Evolutionary conservation across 169 alveolate genomes (phyloP), one percentile per base, ranked within the genome.

Genomic region (Plasmodium berghei): DNA sequence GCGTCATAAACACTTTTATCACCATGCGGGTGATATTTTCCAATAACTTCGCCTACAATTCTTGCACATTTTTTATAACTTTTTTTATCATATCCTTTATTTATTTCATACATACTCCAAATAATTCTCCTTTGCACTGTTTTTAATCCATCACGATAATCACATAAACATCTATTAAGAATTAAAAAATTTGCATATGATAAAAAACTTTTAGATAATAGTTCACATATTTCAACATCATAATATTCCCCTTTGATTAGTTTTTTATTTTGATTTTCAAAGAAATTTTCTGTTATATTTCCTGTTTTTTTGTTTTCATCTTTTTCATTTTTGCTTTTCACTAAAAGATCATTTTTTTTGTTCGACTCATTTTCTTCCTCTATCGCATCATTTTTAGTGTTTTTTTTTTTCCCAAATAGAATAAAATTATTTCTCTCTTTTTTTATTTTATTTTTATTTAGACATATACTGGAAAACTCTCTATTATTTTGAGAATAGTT

Each of bases 1-100:
- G 97, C 97, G 75, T 95, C 97, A 64, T 95, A 95, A 22, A 95
- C 97, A 22, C 96, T 93, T 85, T 94, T 93, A 88, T 95, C 97
- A 20, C 96, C 93, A 75, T 95, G 97, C 10, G 97, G 97, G 74
- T 95, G 97, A 67, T 93, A 95, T 61, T 93, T 93, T 2, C 97
- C 97, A n/a, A 95, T 92, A 4, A 95, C 97, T 63, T 95, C 97
- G 1, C 97, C 97, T 22, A 95, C 97, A 0, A 95, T 96, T 20
- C 95, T 87, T 12, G 97, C 97, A 59, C 97, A 94, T 63, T 95
- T 95, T 28, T 96, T 83, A 75, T 88, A 95, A 66, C 80, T 48
- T 8, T 67, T 26, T 49, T 56, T 74, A 9, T 67, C 69, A 5
- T 34, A 28, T 16, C 92, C 88, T 54, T 74, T 74, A 67, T 73